These are phyloP conservation scores for Colletotrichum theobromicola DNA, from an alignment of 2,329 filamentous ascomycete genomes.

Conservation along the genomic window DNA sequence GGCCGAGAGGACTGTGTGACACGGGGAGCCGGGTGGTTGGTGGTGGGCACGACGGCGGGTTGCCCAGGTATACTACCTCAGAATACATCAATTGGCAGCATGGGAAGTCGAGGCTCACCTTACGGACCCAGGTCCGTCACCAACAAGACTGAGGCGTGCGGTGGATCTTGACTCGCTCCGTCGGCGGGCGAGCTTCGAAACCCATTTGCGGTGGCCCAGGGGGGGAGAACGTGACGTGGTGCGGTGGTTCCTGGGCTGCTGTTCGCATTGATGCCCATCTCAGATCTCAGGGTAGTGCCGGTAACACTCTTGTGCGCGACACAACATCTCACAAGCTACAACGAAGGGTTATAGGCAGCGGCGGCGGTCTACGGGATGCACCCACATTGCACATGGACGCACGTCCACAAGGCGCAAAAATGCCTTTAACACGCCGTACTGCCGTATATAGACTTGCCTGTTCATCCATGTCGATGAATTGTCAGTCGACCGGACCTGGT, in stretches of 20 bases:
- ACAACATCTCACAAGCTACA: not conserved
- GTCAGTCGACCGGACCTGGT: not conserved
- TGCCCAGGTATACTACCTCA: not conserved
- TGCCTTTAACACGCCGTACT: not conserved
- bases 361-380: not conserved
- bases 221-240: not conserved
- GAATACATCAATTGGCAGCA: too few species aligned
- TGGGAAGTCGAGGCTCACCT: not conserved
- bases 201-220: not conserved
- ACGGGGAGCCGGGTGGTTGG: not conserved
- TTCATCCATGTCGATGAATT: not conserved
- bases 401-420: not conserved
- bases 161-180: not conserved
- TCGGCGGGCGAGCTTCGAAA: not conserved
- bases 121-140: not conserved
- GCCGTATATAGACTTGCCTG: not conserved
- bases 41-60: not conserved
- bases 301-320: not conserved
- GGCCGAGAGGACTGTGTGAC: not conserved
- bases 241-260: not conserved
- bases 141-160: not conserved
- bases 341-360: not conserved
- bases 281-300: slow-evolving; percentile 7
- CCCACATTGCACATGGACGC: not conserved
- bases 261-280: slow-evolving; percentile 16